phyloP scores from a whole-genome alignment of 495 filamentous ascomycete genomes.

The Parmelia sp. region DNA sequence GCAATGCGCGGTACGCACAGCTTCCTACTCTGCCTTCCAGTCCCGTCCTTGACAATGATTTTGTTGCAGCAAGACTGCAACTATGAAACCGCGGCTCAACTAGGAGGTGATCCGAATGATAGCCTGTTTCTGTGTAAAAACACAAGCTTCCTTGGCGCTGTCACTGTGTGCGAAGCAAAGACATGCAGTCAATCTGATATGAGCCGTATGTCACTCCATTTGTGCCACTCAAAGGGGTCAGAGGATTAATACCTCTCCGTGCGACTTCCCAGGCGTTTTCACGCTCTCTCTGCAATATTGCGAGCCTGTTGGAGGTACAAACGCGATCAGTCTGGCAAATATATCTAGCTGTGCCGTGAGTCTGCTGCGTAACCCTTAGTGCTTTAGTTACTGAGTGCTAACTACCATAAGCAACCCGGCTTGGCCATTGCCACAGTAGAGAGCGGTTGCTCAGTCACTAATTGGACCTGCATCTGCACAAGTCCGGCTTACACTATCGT shows the following conservation, averaged over 20 bases:
- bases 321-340: background rate
- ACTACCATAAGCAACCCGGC: background rate
- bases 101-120: background rate
- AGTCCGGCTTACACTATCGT: conserved; percentile 4
- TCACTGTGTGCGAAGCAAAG: background rate
- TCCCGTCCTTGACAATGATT: background rate
- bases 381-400: background rate
- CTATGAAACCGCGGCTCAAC: background rate
- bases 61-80: background rate
- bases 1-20: background rate
- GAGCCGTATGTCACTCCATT: background rate
- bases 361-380: background rate
- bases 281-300: background rate
- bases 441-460: background rate
- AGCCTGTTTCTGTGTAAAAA: background rate
- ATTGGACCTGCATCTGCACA: conserved; percentile 10
- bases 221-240: too few relatives aligned
- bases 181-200: background rate
- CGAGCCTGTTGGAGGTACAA: conserved; percentile 1
- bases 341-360: background rate
- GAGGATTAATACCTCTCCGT: too few relatives aligned
- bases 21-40: background rate
- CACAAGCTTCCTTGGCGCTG: background rate
- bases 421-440: conserved; percentile 1
- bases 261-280: background rate